Evolutionary conservation across 306 rosid species (phyloP).

Genomic region (Neltuma alba): DNA sequence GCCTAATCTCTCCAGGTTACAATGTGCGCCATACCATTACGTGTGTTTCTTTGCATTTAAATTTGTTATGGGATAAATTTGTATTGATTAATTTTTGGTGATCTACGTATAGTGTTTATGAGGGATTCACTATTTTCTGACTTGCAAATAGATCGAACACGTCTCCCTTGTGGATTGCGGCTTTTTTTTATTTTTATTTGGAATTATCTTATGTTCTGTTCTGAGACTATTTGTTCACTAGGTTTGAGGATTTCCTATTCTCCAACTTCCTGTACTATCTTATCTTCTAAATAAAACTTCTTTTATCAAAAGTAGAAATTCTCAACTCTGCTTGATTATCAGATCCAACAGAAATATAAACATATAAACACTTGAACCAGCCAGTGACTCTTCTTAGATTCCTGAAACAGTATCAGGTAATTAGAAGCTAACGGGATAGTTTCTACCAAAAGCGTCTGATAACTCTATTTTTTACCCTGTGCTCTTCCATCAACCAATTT

Average conservation of each 20-base stretch:
- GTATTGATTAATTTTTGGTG: too few relatives aligned
- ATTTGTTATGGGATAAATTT: not conserved
- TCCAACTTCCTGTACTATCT: not conserved
- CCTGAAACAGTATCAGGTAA: not conserved
- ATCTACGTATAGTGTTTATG: too few relatives aligned
- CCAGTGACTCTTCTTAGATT: not conserved
- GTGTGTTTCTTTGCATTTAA: not conserved
- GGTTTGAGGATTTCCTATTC: too few relatives aligned
- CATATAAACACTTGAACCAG: too few relatives aligned
- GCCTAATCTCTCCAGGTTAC: not conserved
- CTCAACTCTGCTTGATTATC: not conserved
- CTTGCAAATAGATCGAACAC: not conserved
- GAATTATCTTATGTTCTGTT: too few relatives aligned
- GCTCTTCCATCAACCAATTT: constrained; percentile 31
- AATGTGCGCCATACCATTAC: not conserved
- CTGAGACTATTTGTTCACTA: too few relatives aligned
- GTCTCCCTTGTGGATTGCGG: not conserved
- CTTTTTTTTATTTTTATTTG: too few relatives aligned
- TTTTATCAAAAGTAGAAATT: not conserved
- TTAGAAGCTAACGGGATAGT: not conserved
- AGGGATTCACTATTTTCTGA: not conserved
- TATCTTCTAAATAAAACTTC: not conserved
- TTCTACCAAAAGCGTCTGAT: not conserved
- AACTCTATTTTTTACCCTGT: not conserved
- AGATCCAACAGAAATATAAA: too few relatives aligned